Evolutionary conservation across 495 filamentous ascomycete species (phyloP), one percentile per base, ranked within the genome.

Genomic region (Tetracladium setigerum): DNA sequence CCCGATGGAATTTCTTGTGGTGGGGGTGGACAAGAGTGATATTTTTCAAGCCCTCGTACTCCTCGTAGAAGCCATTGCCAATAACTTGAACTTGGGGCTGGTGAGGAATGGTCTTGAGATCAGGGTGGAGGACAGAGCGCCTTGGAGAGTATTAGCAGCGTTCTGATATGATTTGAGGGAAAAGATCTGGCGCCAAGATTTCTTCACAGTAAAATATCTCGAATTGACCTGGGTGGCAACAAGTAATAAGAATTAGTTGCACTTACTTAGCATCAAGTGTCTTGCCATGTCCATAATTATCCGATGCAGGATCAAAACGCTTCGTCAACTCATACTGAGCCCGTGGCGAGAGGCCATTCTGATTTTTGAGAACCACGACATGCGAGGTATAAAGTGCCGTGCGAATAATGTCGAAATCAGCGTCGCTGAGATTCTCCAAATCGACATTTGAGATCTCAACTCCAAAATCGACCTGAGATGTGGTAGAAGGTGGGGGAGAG

Each of bases 21-120:
- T 88, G 83, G 0, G 84, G 84, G 57, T 88, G 84, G 45, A 67
- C 68, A n/a, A 88, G 70, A 32, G 68, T 73, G 57, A 87, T 70
- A 59, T 87, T 71, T 44, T 73, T 59, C 4, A 88, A 67, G 0
- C 83, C 83, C 59, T 87, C 82, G 48, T 84, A 87, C 3, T 69
- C 66, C 3, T 72, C 60, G 1, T 87, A 68, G 51, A 72, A 68
- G 13, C 84, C 83, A 60, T 88, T 86, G 35, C 84, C 84, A 54
- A 88, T 87, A 38, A 87, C 77, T 54, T 88, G 84, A 5, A 88
- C 83, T 61, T 88, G 81, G 9, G 83, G 83, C 58, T 88, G 83
- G 62, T 85, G 82, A 0, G 84, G 83, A 34, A 87, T 76, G 1
- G 84, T 88, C 63, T 88, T 87, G 13, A 87, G 70, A 54, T 88